Evolutionary conservation across 2,329 filamentous ascomycete species (phyloP).

Genomic region (Helicocarpus griseus): DNA sequence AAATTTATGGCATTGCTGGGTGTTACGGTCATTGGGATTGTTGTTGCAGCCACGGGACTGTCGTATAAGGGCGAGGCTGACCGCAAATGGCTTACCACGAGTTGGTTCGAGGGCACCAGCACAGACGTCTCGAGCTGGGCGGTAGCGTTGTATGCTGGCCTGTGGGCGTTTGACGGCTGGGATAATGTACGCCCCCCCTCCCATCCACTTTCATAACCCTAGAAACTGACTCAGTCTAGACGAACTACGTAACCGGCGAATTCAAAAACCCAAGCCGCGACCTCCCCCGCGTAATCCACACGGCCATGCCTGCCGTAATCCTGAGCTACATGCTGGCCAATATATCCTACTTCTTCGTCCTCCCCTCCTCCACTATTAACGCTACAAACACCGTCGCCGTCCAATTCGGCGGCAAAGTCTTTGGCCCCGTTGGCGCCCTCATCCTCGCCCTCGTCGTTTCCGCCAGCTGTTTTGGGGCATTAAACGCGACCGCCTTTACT

Average conservation of each 20-base stretch:
- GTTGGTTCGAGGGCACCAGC: conserved; percentile 83
- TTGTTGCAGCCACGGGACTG: conserved; percentile 78
- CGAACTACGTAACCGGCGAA: conserved; percentile 95
- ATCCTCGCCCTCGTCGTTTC: conserved; percentile 81
- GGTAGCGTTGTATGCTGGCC: conserved; percentile 83
- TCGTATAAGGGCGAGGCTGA: conserved; percentile 67
- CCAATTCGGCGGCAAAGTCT: conserved; percentile 81
- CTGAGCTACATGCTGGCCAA: conserved; percentile 84
- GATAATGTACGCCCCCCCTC: conserved; percentile 63
- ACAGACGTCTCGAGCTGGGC: conserved; percentile 78
- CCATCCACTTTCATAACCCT: background rate
- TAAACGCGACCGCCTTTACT: conserved; percentile 93
- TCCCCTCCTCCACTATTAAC: conserved; percentile 71
- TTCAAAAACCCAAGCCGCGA: conserved; percentile 87
- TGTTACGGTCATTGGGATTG: conserved; percentile 76
- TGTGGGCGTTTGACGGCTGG: conserved; percentile 99
- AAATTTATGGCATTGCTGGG: conserved; percentile 86
- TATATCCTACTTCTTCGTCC: conserved; percentile 85
- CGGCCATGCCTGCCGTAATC: conserved; percentile 90
- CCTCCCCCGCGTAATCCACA: conserved; percentile 89
- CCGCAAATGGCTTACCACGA: conserved; percentile 73
- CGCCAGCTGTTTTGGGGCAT: conserved; percentile 83
- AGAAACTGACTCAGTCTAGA: conserved; percentile 42
- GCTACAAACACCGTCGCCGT: conserved; percentile 92
- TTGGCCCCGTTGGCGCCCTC: conserved; percentile 72